Conservation (phyloP, 2,329 filamentous ascomycete genomes). For the Aaosphaeria arxii region DNA sequence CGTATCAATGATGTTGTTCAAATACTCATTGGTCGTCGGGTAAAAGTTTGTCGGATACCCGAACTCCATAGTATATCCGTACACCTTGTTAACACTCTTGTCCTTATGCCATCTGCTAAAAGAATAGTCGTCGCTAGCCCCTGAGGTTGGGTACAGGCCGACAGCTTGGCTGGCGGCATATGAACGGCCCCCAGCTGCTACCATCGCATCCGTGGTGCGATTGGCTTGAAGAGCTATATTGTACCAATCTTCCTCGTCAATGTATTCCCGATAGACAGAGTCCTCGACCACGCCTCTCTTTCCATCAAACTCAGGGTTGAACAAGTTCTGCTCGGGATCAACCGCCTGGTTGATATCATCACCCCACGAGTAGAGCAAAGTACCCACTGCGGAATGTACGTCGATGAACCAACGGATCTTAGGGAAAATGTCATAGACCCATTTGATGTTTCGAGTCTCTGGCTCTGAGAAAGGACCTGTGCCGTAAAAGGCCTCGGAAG, state of each 20-base stretch:
- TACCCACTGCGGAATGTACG: constrained; percentile 54
- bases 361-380: constrained; percentile 57
- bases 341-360: constrained; percentile 52
- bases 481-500: constrained; percentile 52
- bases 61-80: constrained; percentile 42
- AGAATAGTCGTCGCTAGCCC: constrained; percentile 38
- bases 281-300: constrained; percentile 49
- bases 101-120: constrained; percentile 37
- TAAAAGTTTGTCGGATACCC: constrained; percentile 41
- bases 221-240: constrained; percentile 31
- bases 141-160: constrained; percentile 37
- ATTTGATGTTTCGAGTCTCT: constrained; percentile 54
- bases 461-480: constrained; percentile 54
- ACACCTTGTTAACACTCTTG: constrained; percentile 37
- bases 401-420: constrained; percentile 58
- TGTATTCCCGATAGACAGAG: constrained; percentile 50
- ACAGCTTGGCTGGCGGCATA: constrained; percentile 34
- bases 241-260: constrained; percentile 32
- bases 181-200: constrained; percentile 29
- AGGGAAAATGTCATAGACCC: constrained; percentile 50
- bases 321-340: constrained; percentile 49
- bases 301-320: constrained; percentile 51
- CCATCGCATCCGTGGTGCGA: constrained; percentile 33
- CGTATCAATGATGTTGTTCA: constrained; percentile 42
- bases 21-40: constrained; percentile 37